A percentile compares a stretch with the other conserved stretches of the same genome.
Evolutionary conservation across 768 basidiomycete genomes (phyloP).

Genomic region (Agrocybe pediades): DNA sequence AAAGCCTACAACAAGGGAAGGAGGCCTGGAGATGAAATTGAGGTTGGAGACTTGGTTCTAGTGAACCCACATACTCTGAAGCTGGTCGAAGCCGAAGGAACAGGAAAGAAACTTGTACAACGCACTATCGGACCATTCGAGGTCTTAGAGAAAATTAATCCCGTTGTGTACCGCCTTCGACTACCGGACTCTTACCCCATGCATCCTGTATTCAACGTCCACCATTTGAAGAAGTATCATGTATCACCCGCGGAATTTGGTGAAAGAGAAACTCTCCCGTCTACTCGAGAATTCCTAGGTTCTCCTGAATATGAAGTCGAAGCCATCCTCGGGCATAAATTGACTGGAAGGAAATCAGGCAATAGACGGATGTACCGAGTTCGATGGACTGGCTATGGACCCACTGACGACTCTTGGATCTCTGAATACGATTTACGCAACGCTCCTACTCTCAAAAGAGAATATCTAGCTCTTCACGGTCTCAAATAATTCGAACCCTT

Average conservation of each 20-base stretch:
- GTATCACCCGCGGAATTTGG: constrained; percentile 15
- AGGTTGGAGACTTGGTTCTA: constrained; percentile 19
- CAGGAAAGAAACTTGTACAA: constrained; percentile 24
- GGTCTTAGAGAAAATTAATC: constrained; percentile 24
- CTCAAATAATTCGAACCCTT: too few species aligned
- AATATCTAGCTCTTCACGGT: constrained; percentile 4
- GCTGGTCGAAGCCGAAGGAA: constrained; percentile 19
- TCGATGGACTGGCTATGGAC: constrained; percentile 22
- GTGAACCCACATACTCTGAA: constrained; percentile 29
- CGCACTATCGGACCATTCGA: constrained; percentile 25
- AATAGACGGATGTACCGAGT: constrained; percentile 17
- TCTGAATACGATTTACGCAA: constrained; percentile 22
- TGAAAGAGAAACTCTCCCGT: constrained; percentile 8
- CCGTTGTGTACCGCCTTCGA: constrained; percentile 20
- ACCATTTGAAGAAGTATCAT: constrained; percentile 22
- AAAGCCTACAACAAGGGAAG: constrained; percentile 7
- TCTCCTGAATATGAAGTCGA: constrained; percentile 21
- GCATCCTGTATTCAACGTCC: constrained; percentile 24
- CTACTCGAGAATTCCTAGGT: constrained; percentile 16
- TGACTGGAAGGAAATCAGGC: constrained; percentile 10
- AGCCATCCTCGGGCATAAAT: constrained; percentile 8
- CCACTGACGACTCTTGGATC: constrained; percentile 23
- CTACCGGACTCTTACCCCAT: constrained; percentile 25
- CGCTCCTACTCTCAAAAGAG: constrained; percentile 20
- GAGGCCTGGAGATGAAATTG: not conserved